A percentile compares a stretch with the other conserved stretches of the same genome.
Conservation (phyloP, 768 basidiomycete species). For the Trametes cingulata region DNA sequence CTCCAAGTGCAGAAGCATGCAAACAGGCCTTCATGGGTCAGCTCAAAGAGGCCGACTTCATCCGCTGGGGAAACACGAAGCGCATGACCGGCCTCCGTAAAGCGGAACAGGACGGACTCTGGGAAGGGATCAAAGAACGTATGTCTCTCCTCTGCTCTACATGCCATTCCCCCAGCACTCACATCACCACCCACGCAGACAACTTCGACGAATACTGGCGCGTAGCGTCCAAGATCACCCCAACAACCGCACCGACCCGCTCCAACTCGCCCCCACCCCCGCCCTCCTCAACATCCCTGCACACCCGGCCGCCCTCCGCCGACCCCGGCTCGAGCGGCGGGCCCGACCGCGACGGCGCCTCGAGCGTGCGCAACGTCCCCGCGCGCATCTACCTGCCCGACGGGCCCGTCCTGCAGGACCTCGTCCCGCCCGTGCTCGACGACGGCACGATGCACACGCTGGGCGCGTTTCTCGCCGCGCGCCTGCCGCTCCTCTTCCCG, state of each 20-base stretch:
- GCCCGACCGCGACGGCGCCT: slow-evolving; percentile 79
- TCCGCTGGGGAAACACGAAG: slow-evolving; percentile 95
- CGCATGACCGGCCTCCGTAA: slow-evolving; percentile 89
- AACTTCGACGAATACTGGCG: slow-evolving; percentile 96
- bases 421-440: slow-evolving; percentile 76
- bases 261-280: slow-evolving; percentile 55
- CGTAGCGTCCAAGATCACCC: slow-evolving; percentile 90
- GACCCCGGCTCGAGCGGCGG: slow-evolving; percentile 48
- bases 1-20: slow-evolving; percentile 81
- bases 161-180: too few species aligned
- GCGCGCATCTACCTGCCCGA: slow-evolving; percentile 88
- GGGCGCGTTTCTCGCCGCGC: slow-evolving; percentile 61
- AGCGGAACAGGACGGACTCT: slow-evolving; percentile 92
- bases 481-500: slow-evolving; percentile 82
- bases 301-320: slow-evolving; percentile 63
- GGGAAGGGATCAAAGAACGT: slow-evolving; percentile 97
- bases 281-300: slow-evolving; percentile 56
- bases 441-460: slow-evolving; percentile 79
- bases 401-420: slow-evolving; percentile 88
- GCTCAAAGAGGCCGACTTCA: slow-evolving; percentile 95
- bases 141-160: slow-evolving; percentile 34
- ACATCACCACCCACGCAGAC: slow-evolving; percentile 48
- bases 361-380: slow-evolving; percentile 85
- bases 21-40: slow-evolving; percentile 96
- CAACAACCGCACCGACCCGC: slow-evolving; percentile 67